These are phyloP conservation scores for Cicer cuneatum DNA, from an alignment of 306 rosid species.

Conservation along the genomic window DNA sequence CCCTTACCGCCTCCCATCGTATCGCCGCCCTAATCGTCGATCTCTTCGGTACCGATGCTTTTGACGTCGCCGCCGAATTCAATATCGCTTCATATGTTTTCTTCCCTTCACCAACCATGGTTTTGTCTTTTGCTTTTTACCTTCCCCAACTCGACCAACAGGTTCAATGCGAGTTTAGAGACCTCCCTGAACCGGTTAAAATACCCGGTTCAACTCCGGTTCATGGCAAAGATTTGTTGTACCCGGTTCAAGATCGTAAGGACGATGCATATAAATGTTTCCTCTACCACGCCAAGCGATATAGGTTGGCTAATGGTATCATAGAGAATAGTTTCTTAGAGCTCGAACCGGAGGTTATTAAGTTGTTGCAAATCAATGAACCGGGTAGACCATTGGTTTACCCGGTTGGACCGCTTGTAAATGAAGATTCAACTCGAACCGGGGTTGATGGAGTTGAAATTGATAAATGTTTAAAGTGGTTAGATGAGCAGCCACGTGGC, in stretches of 20 bases:
- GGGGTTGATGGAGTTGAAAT: neutral
- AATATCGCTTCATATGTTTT: conserved; percentile 51
- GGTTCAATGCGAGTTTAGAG: conserved; percentile 54
- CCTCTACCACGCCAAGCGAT: conserved; percentile 56
- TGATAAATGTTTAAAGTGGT: conserved; percentile 31
- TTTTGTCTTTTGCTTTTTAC: conserved; percentile 50
- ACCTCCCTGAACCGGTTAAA: conserved; percentile 51
- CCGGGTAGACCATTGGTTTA: conserved; percentile 31
- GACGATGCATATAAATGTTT: conserved; percentile 61
- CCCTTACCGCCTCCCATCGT: neutral
- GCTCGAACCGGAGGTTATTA: conserved; percentile 59
- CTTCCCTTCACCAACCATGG: conserved; percentile 59
- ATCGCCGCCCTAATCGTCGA: conserved; percentile 57
- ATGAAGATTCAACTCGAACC: neutral
- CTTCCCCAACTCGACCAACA: conserved; percentile 55
- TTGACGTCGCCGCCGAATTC: conserved; percentile 57
- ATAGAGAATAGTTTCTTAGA: conserved; percentile 65
- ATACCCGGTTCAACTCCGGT: conserved; percentile 72
- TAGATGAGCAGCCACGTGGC: conserved; percentile 39
- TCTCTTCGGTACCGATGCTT: conserved; percentile 66
- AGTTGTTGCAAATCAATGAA: conserved; percentile 39
- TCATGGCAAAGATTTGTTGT: conserved; percentile 57
- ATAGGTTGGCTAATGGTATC: conserved; percentile 55
- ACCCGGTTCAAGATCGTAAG: conserved; percentile 66
- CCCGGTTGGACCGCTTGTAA: conserved; percentile 56